Percentiles rank a stretch among this genome's conserved stretches.
Conservation (phyloP, 306 rosid species). For the Casuarina cunninghamiana region DNA sequence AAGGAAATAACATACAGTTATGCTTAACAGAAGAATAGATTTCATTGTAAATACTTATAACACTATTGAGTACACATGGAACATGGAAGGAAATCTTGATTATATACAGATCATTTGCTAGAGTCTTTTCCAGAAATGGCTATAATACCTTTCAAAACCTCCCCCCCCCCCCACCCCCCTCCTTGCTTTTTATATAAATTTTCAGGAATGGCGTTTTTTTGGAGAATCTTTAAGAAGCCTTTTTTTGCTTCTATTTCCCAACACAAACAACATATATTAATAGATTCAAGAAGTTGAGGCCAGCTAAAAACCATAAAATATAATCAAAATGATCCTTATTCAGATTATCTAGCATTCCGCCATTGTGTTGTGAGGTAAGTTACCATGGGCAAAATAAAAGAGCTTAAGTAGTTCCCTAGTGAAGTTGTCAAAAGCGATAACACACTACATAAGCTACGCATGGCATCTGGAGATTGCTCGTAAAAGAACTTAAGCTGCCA, state of each 20-base stretch:
- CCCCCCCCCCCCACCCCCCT: too few relatives aligned
- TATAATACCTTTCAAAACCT: too few relatives aligned
- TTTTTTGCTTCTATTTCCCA: slow-evolving; percentile 64
- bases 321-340: slow-evolving; percentile 80
- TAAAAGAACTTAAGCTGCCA: slow-evolving; percentile 97
- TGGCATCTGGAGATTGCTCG: slow-evolving; percentile 95
- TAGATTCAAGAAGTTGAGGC: slow-evolving; percentile 75
- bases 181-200: background rate
- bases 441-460: slow-evolving; percentile 95
- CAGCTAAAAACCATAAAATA: slow-evolving; percentile 88
- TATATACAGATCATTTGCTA: too few relatives aligned
- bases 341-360: slow-evolving; percentile 71
- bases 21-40: too few relatives aligned
- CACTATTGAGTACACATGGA: too few relatives aligned
- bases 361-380: slow-evolving; percentile 69
- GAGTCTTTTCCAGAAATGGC: too few relatives aligned
- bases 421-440: slow-evolving; percentile 74
- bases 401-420: slow-evolving; percentile 82
- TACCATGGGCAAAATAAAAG: slow-evolving; percentile 76
- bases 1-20: too few relatives aligned
- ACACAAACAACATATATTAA: slow-evolving; percentile 63
- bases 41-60: too few relatives aligned
- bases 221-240: slow-evolving; percentile 49
- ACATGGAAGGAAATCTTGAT: too few relatives aligned
- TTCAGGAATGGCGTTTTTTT: background rate